These are phyloP conservation scores for Rubroshorea leprosula DNA, from an alignment of 345 rosid species.

Conservation along the genomic window DNA sequence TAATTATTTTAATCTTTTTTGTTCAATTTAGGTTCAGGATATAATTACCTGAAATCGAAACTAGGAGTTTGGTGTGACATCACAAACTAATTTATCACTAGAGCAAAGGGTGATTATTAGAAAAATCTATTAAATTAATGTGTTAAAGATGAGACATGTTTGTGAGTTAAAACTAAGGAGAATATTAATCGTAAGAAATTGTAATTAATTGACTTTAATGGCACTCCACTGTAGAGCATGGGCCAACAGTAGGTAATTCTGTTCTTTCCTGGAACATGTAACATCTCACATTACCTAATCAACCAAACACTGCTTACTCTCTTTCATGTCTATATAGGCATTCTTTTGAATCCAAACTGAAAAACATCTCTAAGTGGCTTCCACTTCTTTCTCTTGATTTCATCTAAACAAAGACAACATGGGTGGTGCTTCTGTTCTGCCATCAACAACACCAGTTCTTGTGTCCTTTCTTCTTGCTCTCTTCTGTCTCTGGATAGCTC, in stretches of 20 bases:
- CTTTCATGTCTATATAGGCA: constrained; percentile 14
- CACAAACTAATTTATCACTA: too few relatives aligned
- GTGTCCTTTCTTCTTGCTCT: constrained; percentile 18
- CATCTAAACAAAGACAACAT: too few relatives aligned
- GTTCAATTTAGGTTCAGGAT: too few relatives aligned
- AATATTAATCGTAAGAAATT: too few relatives aligned
- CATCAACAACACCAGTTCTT: constrained; percentile 11
- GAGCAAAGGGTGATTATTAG: too few relatives aligned
- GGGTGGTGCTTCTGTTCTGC: constrained; percentile 14
- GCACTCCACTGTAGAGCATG: constrained; percentile 32
- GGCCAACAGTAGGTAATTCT: constrained; percentile 26
- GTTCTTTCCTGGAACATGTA: constrained; percentile 9
- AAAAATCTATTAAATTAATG: too few relatives aligned
- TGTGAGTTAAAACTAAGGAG: too few relatives aligned
- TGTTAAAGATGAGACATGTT: too few relatives aligned
- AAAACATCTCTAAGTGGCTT: neutral
- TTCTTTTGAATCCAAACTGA: neutral
- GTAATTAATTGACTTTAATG: constrained; percentile 28
- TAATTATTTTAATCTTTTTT: too few relatives aligned
- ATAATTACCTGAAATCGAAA: too few relatives aligned
- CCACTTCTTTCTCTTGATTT: too few relatives aligned
- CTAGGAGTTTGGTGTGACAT: too few relatives aligned
- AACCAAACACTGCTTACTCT: constrained; percentile 6
- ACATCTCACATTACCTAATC: constrained; percentile 18
- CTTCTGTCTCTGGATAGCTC: constrained; percentile 22